phyloP scores from a whole-genome alignment of 345 rosid genomes.

The Camelina neglecta region DNA sequence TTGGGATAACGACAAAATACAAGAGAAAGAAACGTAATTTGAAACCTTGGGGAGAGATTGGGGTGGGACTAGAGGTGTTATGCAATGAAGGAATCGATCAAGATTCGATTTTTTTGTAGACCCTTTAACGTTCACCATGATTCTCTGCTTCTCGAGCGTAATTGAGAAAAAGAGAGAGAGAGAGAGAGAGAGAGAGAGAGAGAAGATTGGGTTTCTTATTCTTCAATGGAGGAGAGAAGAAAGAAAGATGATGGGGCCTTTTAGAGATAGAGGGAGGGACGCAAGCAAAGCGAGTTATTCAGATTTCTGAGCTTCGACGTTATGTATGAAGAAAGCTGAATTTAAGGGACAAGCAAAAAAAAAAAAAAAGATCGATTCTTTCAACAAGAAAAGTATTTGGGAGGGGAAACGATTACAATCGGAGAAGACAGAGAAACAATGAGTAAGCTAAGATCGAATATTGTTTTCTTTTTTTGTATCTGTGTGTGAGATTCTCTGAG shows the following conservation, averaged over 20 bases:
- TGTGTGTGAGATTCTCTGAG: constrained; percentile 1
- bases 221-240: constrained; percentile 43
- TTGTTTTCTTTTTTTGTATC: not conserved
- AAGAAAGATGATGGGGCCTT: constrained; percentile 14
- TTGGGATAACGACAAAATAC: not conserved
- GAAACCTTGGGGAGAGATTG: constrained; percentile 85
- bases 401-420: constrained; percentile 27
- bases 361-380: constrained; percentile 20
- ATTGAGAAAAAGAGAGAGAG: not conserved
- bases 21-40: not conserved
- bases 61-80: constrained; percentile 72
- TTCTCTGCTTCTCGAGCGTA: constrained; percentile 49
- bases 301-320: constrained; percentile 58
- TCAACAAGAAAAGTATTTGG: not conserved
- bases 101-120: constrained; percentile 72
- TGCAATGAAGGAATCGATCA: constrained; percentile 77
- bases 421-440: constrained; percentile 15
- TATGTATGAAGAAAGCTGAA: constrained; percentile 53
- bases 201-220: constrained; percentile 25
- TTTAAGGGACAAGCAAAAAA: constrained; percentile 48
- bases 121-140: constrained; percentile 68
- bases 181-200: not conserved
- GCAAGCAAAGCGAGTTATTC: constrained; percentile 17
- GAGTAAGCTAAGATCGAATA: constrained; percentile 41
- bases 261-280: not conserved